Conservation (phyloP, 148 eudicot genomes). For the Vaccinium myrtillus region DNA sequence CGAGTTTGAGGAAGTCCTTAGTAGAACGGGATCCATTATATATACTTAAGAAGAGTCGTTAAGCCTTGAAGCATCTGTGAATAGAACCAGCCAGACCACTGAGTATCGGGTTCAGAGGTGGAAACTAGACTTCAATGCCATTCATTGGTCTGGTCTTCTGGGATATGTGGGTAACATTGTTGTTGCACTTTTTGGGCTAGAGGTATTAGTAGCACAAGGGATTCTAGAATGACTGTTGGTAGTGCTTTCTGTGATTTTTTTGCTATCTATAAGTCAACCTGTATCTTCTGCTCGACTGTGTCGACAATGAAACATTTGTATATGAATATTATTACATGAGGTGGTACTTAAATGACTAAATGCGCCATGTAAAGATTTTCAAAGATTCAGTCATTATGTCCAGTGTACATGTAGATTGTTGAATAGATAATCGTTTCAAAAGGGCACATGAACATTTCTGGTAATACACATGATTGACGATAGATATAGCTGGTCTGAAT, state of each 20-base stretch:
- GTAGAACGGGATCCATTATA: no score
- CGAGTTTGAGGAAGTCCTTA: no score
- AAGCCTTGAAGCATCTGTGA: not conserved
- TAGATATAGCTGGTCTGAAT: constrained; percentile 2
- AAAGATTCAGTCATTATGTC: not conserved
- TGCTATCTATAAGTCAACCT: not conserved
- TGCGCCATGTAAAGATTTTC: not conserved
- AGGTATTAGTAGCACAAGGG: not conserved
- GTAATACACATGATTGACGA: not conserved
- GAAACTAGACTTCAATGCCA: not conserved
- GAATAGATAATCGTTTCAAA: not conserved
- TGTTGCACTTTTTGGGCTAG: not conserved
- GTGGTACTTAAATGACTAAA: not conserved
- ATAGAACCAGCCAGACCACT: not conserved
- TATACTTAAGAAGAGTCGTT: not conserved
- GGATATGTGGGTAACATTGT: not conserved
- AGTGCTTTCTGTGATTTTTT: not conserved
- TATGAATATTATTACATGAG: not conserved
- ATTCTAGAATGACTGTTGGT: not conserved
- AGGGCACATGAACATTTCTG: not conserved
- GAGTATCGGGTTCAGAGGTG: not conserved
- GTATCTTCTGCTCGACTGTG: not conserved
- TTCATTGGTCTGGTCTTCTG: not conserved
- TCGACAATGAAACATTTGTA: not conserved
- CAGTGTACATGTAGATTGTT: not conserved